Conservation (phyloP, 768 basidiomycete genomes). For the Mycena epipterygia region DNA sequence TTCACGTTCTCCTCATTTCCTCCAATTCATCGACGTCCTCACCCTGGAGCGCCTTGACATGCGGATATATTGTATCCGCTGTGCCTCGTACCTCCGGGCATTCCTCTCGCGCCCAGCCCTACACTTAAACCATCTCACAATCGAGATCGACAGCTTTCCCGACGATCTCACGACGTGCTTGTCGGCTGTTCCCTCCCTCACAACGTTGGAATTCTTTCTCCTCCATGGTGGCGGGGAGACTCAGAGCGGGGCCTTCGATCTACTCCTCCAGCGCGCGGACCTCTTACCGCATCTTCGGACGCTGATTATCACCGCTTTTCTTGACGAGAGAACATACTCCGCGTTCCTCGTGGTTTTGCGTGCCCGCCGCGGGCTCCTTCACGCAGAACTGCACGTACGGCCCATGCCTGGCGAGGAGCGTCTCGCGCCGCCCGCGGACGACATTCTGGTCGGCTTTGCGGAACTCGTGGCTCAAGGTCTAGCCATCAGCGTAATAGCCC, state of each 20-base stretch:
- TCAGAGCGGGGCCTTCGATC: background rate
- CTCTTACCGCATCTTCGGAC: background rate
- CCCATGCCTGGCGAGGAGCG: too few relatives aligned
- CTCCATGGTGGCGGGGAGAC: background rate
- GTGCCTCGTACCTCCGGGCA: background rate
- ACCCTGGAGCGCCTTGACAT: background rate
- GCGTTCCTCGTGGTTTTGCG: too few relatives aligned
- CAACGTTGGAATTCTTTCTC: background rate
- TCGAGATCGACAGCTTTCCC: background rate
- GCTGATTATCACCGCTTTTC: background rate
- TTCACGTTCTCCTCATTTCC: background rate
- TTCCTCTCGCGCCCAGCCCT: background rate
- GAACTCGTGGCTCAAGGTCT: too few relatives aligned
- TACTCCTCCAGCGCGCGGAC: background rate
- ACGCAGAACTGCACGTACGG: too few relatives aligned
- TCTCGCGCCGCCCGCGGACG: too few relatives aligned
- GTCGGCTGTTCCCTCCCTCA: background rate
- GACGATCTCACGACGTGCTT: background rate
- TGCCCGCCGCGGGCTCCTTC: too few relatives aligned
- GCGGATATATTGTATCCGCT: accelerated
- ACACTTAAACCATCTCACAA: background rate
- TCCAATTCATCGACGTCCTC: background rate
- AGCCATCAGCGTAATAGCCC: too few relatives aligned
- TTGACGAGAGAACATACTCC: background rate
- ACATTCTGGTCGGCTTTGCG: too few relatives aligned